phyloP scores from a whole-genome alignment of 495 filamentous ascomycete species.

The Bacidia gigantensis region DNA sequence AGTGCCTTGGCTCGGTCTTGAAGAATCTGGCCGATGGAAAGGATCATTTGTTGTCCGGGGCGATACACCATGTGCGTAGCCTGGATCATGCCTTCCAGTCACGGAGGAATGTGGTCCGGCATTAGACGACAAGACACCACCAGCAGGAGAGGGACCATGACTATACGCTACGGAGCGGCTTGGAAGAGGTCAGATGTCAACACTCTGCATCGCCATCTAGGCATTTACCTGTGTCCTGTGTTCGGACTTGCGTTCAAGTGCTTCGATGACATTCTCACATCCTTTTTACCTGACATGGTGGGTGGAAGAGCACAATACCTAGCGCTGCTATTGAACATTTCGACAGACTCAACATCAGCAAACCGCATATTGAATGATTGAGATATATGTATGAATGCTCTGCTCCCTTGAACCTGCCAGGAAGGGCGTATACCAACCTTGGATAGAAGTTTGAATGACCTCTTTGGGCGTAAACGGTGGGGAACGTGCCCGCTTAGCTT shows the following conservation, averaged over 20 bases:
- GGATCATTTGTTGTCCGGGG: too few relatives aligned
- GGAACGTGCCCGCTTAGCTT: neutral
- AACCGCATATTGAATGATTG: neutral
- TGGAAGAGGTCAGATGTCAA: too few relatives aligned
- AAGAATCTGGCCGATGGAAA: too few relatives aligned
- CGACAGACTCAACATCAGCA: neutral
- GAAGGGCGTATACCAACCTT: neutral
- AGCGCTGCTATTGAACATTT: neutral
- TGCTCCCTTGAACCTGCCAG: neutral
- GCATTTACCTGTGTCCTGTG: too few relatives aligned
- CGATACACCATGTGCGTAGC: too few relatives aligned
- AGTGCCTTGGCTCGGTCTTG: too few relatives aligned
- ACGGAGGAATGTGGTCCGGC: neutral
- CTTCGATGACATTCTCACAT: neutral
- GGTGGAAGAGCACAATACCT: neutral
- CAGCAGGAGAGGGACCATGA: neutral
- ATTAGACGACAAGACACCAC: neutral
- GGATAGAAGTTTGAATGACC: neutral
- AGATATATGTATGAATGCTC: neutral
- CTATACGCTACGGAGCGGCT: neutral
- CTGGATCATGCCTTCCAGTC: neutral
- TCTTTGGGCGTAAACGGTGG: neutral
- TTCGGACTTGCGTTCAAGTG: neutral
- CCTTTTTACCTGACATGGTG: neutral
- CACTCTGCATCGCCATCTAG: too few relatives aligned